phyloP scores from a whole-genome alignment of 176 grass and related monocot genomes.

The Chloris gayana region DNA sequence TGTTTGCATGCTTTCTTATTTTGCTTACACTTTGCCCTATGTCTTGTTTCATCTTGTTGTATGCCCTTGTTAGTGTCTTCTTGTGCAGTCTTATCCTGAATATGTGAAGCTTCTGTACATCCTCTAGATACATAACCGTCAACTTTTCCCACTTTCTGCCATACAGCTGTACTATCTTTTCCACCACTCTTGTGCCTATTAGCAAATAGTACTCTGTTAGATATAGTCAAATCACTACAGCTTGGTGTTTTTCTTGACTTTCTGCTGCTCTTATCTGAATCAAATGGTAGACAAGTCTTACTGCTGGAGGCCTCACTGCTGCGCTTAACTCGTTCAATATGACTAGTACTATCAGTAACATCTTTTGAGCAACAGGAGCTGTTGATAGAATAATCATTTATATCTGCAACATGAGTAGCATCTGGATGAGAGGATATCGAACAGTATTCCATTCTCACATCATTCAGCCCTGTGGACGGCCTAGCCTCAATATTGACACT shows the following conservation, averaged over 20 bases:
- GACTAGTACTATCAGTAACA: constrained; percentile 32
- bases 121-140: constrained; percentile 29
- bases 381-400: constrained; percentile 25
- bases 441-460: constrained; percentile 4
- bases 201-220: constrained; percentile 33
- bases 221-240: constrained; percentile 15
- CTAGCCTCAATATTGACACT: constrained; percentile 31
- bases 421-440: constrained; percentile 5
- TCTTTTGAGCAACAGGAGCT: constrained; percentile 35
- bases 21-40: constrained; percentile 27
- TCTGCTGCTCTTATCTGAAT: constrained; percentile 30
- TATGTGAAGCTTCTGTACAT: constrained; percentile 3
- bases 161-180: constrained; percentile 45
- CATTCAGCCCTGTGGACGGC: background rate
- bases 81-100: constrained; percentile 31
- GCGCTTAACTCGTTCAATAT: constrained; percentile 47
- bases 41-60: constrained; percentile 27
- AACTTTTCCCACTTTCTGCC: constrained; percentile 63
- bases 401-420: constrained; percentile 21
- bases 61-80: constrained; percentile 28
- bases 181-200: constrained; percentile 36
- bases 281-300: constrained; percentile 41
- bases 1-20: constrained; percentile 41
- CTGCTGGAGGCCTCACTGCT: constrained; percentile 53
- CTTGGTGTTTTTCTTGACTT: constrained; percentile 37